These are phyloP conservation scores for Endoconidiophora laricicola DNA, from an alignment of 2,329 filamentous ascomycete species.

Conservation along the genomic window DNA sequence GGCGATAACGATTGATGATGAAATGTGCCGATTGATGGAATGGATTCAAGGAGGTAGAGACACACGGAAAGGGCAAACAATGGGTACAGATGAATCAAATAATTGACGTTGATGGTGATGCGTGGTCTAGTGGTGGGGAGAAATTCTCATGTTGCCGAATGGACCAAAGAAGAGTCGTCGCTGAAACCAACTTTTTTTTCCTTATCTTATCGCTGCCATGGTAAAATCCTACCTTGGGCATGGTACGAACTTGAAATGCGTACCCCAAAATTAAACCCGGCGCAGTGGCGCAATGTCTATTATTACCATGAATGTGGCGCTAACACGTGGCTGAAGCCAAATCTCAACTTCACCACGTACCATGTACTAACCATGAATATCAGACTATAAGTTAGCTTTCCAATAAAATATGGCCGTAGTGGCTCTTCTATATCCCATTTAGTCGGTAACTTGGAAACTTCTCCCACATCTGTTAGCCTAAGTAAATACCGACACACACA, in stretches of 20 bases:
- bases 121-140: background rate
- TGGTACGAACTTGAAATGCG: background rate
- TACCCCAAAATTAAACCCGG: too few species aligned
- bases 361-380: too few species aligned
- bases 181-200: conserved; percentile 13
- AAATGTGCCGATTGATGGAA: background rate
- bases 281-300: background rate
- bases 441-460: too few species aligned
- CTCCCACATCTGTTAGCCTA: too few species aligned
- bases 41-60: conserved; percentile 2
- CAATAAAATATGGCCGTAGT: too few species aligned
- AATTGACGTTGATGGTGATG: conserved; percentile 8
- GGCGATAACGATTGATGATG: conserved; percentile 12
- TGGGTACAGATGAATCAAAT: conserved; percentile 7
- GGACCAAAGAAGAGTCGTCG: background rate
- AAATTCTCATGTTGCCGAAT: conserved; percentile 6
- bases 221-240: background rate
- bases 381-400: too few species aligned
- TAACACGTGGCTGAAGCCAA: too few species aligned
- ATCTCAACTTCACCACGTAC: too few species aligned
- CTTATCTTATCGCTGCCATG: conserved; percentile 11
- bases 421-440: too few species aligned
- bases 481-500: too few species aligned
- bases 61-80: background rate
- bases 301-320: background rate